These are phyloP conservation scores for Globisporangium cederbergense DNA, from an alignment of 352 stramenopile species.

Conservation along the genomic window DNA sequence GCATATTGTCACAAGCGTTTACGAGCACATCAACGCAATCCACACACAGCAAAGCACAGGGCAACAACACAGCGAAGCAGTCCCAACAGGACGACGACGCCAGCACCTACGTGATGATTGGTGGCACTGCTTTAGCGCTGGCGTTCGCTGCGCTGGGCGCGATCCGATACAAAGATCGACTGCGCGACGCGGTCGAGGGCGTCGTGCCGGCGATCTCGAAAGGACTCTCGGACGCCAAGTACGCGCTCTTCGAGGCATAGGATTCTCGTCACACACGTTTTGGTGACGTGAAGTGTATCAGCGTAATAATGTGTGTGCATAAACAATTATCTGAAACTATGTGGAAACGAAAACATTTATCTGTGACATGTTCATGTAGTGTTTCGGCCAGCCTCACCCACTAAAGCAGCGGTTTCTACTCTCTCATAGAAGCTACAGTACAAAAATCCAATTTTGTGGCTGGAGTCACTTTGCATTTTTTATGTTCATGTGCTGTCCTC, in stretches of 20 bases:
- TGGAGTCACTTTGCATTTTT: no score
- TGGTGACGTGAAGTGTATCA: not conserved
- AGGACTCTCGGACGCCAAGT: conserved; percentile 56
- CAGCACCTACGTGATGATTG: conserved; percentile 39
- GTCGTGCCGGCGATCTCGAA: conserved; percentile 54
- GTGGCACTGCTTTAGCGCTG: conserved; percentile 43
- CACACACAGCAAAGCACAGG: not conserved
- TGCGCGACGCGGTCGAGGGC: conserved; percentile 39
- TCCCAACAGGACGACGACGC: conserved; percentile 26
- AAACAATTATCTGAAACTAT: not conserved
- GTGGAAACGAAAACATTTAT: not conserved
- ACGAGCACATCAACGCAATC: not conserved
- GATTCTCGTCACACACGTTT: not conserved
- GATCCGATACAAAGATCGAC: conserved; percentile 46
- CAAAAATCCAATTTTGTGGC: not conserved
- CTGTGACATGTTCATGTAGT: not conserved
- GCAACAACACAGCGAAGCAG: not conserved
- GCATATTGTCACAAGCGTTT: not conserved
- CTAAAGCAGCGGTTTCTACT: not conserved
- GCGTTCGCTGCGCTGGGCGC: conserved; percentile 39
- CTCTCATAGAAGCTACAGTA: not conserved
- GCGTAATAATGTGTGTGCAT: no score
- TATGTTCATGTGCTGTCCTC: no score
- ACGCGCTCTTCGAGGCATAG: conserved; percentile 60
- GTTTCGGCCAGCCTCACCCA: not conserved